Base-by-base conservation (phyloP, 2,329 filamentous ascomycete genomes). In the Neurospora crassa region DNA sequence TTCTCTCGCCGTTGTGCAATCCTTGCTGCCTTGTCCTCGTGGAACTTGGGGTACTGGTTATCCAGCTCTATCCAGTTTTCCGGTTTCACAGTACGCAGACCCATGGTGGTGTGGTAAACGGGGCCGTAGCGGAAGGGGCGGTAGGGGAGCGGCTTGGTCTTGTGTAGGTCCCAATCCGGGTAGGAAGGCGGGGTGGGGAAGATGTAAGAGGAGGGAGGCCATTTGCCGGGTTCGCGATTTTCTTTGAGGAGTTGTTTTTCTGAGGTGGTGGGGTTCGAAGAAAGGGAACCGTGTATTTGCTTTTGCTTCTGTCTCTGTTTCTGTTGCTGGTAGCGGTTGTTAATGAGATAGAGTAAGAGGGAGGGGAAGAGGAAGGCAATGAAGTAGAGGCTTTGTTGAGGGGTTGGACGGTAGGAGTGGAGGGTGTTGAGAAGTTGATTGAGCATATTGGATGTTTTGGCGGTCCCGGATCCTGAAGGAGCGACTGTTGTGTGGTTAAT, bases 1-100 rank as follows among this genome's bases (percentile, higher is more conserved):
- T 91, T 92, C 0, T 80, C 73, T 0, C 89, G 91, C 0, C 92
- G 86, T 73, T 92, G 88, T 16, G 78, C 76, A 68, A 96, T 92
- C 0, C 93, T 88, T 16, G 82, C 82, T 1, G 86, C 85, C 80
- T 96, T 96, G 74, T 91, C 87, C 41, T 85, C 85, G 80, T 96
- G 92, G 78, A 85, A 96, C 70, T 87, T 87, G 0, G 89, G 85
- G 78, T 88, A 96, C 67, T 94, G 86, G 77, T 91, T 94, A 80
- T 96, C 93, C 37, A 96, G 86, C 80, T 96, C 92, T 77, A 95
- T 93, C 92, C 92, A 94, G 71, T 93, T 89, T 70, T 91, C 86
- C 80, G 88, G 89, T 41, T 88, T 83, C 82, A 92, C 86, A 10
- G 84, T 87, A n/a, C 92, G 86, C 2, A 95, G 83, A 0, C 92